phyloP scores from a whole-genome alignment of 345 rosid genomes.

The Rhodomyrtus tomentosa region DNA sequence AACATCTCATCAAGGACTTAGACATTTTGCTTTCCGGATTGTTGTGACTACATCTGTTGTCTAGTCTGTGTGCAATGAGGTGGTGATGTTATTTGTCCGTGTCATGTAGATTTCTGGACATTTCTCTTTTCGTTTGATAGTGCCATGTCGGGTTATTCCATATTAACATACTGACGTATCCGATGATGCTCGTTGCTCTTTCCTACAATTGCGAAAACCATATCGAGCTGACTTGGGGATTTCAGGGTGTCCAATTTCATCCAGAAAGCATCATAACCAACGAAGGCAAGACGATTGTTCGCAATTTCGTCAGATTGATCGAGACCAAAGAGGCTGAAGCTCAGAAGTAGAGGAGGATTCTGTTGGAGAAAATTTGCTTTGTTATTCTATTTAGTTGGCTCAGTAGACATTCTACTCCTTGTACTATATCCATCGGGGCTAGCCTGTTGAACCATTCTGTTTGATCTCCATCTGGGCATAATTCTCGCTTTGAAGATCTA shows the following conservation, averaged over 20 bases:
- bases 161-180: neutral
- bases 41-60: neutral
- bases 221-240: neutral
- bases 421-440: neutral
- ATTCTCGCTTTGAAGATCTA: neutral
- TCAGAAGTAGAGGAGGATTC: conserved; percentile 14
- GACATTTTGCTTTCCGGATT: neutral
- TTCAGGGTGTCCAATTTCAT: conserved; percentile 94
- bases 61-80: neutral
- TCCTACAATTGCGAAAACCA: neutral
- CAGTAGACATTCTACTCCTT: neutral
- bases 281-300: conserved; percentile 65
- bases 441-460: neutral
- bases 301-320: conserved; percentile 60
- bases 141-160: neutral
- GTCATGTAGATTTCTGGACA: neutral
- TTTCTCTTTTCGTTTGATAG: neutral
- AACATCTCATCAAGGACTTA: neutral
- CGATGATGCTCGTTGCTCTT: neutral
- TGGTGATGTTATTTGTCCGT: neutral
- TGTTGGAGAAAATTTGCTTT: neutral
- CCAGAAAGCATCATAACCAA: conserved; percentile 89
- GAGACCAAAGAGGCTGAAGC: conserved; percentile 42
- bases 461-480: neutral
- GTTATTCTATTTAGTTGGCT: neutral